A percentile compares a stretch with the other conserved stretches of the same genome.
These are phyloP conservation scores for Cryphonectria carpinicola DNA, from an alignment of 2,329 filamentous ascomycete species.

Conservation along the genomic window DNA sequence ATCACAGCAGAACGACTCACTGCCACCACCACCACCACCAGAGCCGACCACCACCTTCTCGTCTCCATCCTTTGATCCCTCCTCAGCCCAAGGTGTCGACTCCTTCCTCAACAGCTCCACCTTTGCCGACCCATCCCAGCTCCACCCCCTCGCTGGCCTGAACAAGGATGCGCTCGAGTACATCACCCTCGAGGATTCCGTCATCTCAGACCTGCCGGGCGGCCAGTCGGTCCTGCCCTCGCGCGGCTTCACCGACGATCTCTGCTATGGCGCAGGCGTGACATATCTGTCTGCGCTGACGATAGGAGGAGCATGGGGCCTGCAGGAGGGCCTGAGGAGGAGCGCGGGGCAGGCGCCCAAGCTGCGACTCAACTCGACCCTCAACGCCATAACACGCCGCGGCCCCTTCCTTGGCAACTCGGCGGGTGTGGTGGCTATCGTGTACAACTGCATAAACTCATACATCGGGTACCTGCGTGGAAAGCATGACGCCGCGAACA, in stretches of 20 bases:
- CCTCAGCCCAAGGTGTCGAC: slow-evolving; percentile 77
- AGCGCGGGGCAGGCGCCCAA: slow-evolving; percentile 81
- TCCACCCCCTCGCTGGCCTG: slow-evolving; percentile 92
- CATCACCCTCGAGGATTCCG: slow-evolving; percentile 88
- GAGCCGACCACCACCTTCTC: slow-evolving; percentile 56
- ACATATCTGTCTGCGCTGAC: slow-evolving; percentile 89
- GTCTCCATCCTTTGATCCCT: slow-evolving; percentile 68
- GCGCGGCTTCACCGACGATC: slow-evolving; percentile 95
- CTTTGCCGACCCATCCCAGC: slow-evolving; percentile 82
- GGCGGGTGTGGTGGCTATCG: slow-evolving; percentile 91
- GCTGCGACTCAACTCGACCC: slow-evolving; percentile 87
- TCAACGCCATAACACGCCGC: slow-evolving; percentile 91
- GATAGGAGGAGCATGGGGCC: slow-evolving; percentile 87
- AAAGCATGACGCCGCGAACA: slow-evolving; percentile 90
- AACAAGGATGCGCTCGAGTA: slow-evolving; percentile 95
- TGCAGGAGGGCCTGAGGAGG: slow-evolving; percentile 85
- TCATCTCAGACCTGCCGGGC: slow-evolving; percentile 83
- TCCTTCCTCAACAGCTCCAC: slow-evolving; percentile 79
- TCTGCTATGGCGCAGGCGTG: slow-evolving; percentile 95
- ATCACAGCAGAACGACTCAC: slow-evolving; percentile 44
- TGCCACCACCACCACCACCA: slow-evolving; percentile 50
- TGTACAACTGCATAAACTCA: slow-evolving; percentile 93
- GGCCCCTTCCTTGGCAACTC: slow-evolving; percentile 97
- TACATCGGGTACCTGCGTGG: slow-evolving; percentile 77
- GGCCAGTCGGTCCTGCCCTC: slow-evolving; percentile 88